Percentiles rank a stretch among this genome's conserved stretches.
phyloP scores from a whole-genome alignment of 164 flowering plant species.

The Umbilicus rupestris region DNA sequence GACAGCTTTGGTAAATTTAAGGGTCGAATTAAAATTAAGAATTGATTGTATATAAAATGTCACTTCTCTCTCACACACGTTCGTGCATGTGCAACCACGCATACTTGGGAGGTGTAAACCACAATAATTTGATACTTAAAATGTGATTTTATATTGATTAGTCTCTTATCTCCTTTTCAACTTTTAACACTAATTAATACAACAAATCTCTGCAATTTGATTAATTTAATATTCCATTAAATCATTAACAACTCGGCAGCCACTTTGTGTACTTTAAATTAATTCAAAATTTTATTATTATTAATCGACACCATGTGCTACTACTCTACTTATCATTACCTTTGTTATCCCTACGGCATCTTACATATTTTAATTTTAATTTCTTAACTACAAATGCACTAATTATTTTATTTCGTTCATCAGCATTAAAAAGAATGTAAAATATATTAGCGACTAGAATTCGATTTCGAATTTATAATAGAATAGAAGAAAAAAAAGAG shows the following conservation, averaged over 20 bases:
- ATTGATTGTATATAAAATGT: too few relatives aligned
- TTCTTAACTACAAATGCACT: too few relatives aligned
- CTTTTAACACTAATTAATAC: background rate
- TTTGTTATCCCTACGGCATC: too few relatives aligned
- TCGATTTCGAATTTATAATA: too few relatives aligned
- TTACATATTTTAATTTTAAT: too few relatives aligned
- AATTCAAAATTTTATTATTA: background rate
- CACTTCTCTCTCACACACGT: background rate
- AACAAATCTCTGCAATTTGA: background rate
- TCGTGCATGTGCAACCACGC: slow-evolving; percentile 1
- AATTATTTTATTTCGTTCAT: too few relatives aligned
- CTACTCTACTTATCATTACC: background rate
- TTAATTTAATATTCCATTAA: background rate
- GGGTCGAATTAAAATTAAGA: too few relatives aligned
- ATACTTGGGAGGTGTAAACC: slow-evolving; percentile 3
- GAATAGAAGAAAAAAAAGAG: too few relatives aligned
- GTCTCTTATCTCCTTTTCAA: background rate
- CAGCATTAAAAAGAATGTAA: too few relatives aligned
- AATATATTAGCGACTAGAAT: too few relatives aligned
- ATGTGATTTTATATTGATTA: background rate
- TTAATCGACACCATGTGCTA: background rate
- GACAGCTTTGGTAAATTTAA: too few relatives aligned
- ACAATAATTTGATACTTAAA: slow-evolving; percentile 3
- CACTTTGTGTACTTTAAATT: slow-evolving; percentile 5
- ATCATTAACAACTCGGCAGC: background rate